phyloP scores from a whole-genome alignment of 208 protist species.

The Balamuthia mandrillaris region DNA sequence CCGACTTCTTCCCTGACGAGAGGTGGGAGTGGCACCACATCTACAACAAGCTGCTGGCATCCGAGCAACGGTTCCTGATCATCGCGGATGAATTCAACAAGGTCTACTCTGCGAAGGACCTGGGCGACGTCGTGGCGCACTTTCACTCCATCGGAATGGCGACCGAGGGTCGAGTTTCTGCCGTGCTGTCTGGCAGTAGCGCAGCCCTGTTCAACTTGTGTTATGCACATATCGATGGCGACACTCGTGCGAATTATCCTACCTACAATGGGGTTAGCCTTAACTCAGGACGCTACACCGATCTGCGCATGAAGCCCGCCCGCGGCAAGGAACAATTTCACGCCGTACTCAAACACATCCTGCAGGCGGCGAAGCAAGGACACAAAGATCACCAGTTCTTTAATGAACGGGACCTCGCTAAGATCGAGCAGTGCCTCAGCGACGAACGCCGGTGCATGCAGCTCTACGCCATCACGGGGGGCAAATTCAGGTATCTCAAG shows the following conservation, averaged over 20 bases:
- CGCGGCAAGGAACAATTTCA: not conserved
- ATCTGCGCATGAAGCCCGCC: not conserved
- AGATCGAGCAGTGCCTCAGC: not conserved
- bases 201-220: not conserved
- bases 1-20: not conserved
- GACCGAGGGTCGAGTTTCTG: not conserved
- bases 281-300: not conserved
- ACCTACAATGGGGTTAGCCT: not conserved
- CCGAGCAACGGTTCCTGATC: not conserved
- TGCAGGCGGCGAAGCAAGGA: not conserved
- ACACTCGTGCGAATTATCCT: not conserved
- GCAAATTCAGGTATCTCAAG: not conserved
- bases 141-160: not conserved
- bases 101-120: too few species aligned
- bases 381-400: not conserved
- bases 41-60: not conserved
- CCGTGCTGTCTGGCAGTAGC: not conserved
- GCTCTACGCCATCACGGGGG: constrained; percentile 5
- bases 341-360: not conserved
- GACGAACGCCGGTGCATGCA: not conserved
- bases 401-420: not conserved
- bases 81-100: not conserved
- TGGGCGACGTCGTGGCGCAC: not conserved
- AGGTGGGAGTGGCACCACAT: not conserved
- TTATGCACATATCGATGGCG: not conserved